phyloP scores from a whole-genome alignment of 768 basidiomycete species.

The Boletus reticulatus region DNA sequence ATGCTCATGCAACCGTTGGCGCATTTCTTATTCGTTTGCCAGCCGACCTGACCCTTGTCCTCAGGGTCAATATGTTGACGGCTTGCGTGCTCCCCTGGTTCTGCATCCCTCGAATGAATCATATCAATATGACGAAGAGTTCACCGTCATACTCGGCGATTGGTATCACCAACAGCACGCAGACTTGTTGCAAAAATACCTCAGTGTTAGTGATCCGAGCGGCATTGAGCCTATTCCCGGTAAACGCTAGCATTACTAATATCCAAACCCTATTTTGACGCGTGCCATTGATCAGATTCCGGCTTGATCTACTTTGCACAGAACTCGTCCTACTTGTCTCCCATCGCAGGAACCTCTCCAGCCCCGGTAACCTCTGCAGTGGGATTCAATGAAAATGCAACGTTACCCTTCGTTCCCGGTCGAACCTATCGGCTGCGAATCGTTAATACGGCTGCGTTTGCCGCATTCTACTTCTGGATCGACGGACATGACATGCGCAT shows the following conservation, averaged over 20 bases:
- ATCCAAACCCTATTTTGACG: neutral
- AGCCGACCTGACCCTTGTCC: conserved; percentile 28
- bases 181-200: conserved; percentile 60
- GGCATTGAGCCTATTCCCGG: conserved; percentile 90
- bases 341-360: conserved; percentile 47
- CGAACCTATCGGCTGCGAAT: conserved; percentile 94
- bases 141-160: conserved; percentile 81
- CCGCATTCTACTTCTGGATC: conserved; percentile 83
- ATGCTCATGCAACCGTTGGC: conserved; percentile 55
- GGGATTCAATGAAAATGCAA: conserved; percentile 87
- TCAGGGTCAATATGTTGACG: conserved; percentile 90
- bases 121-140: conserved; percentile 88
- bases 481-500: conserved; percentile 85
- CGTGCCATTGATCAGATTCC: conserved; percentile 48
- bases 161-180: conserved; percentile 88
- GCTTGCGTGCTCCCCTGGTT: conserved; percentile 80
- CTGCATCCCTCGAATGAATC: conserved; percentile 67
- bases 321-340: conserved; percentile 65
- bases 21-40: no score
- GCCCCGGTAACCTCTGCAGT: conserved; percentile 53
- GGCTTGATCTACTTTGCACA: conserved; percentile 83
- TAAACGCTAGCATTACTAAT: conserved; percentile 24
- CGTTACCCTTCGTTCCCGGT: conserved; percentile 76
- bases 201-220: conserved; percentile 71
- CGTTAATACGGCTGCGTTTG: conserved; percentile 77